A percentile compares a stretch with the other conserved stretches of the same genome.
These are phyloP conservation scores for Zalerion maritima DNA, from an alignment of 495 filamentous ascomycete species.

Conservation along the genomic window DNA sequence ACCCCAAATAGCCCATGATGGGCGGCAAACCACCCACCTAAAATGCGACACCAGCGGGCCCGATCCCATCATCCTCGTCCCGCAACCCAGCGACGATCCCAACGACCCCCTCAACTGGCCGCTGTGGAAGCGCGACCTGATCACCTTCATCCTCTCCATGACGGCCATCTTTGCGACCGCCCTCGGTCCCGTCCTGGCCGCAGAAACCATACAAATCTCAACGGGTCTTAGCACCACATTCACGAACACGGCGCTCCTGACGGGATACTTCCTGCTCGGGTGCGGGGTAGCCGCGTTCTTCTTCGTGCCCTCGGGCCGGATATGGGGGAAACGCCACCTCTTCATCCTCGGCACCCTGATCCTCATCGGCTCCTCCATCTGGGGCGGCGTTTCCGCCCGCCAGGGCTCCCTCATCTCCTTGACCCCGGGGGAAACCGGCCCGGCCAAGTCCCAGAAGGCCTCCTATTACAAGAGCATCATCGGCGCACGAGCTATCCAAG, in stretches of 20 bases:
- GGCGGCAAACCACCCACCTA: constrained; percentile 27
- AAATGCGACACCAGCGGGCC: constrained; percentile 60
- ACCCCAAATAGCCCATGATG: constrained; percentile 24
- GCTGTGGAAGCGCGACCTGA: constrained; percentile 70
- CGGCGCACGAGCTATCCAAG: constrained; percentile 64
- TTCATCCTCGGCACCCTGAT: constrained; percentile 69
- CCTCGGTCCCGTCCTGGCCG: constrained; percentile 71
- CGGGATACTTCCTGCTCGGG: constrained; percentile 76
- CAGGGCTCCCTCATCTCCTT: too few species aligned
- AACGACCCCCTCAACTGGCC: constrained; percentile 83
- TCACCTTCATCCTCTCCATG: constrained; percentile 62
- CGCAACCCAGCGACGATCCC: constrained; percentile 57
- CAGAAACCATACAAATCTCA: constrained; percentile 62
- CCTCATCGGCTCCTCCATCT: constrained; percentile 54
- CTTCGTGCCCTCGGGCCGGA: constrained; percentile 72
- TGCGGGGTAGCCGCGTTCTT: constrained; percentile 67
- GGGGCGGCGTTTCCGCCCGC: constrained; percentile 57
- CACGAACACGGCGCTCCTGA: constrained; percentile 62
- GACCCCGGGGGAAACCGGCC: too few species aligned
- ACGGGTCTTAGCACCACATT: constrained; percentile 43
- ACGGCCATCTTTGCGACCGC: constrained; percentile 68
- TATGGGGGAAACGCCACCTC: constrained; percentile 84
- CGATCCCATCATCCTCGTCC: constrained; percentile 57
- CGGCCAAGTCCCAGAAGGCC: too few species aligned
- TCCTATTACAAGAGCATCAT: constrained; percentile 57